Conservation (phyloP, 2,329 filamentous ascomycete genomes). For the Onygenales sp. region DNA sequence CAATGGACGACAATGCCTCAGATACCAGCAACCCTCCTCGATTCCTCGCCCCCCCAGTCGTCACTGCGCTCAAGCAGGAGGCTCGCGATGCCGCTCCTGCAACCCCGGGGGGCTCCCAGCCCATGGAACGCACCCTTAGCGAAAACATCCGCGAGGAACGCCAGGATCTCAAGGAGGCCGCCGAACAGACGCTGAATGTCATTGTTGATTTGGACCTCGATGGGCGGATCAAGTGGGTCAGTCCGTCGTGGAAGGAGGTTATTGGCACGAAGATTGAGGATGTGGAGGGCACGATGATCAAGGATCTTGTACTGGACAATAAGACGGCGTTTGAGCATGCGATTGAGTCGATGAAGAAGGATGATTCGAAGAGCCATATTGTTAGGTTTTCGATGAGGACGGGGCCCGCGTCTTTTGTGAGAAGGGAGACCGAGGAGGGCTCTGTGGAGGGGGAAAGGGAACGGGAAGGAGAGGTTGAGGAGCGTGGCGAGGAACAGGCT, state of each 20-base stretch:
- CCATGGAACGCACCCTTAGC: slow-evolving; percentile 59
- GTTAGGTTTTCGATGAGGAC: slow-evolving; percentile 69
- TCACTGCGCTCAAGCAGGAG: slow-evolving; percentile 36
- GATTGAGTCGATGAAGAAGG: slow-evolving; percentile 79
- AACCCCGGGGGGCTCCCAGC: slow-evolving; percentile 4
- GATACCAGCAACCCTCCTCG: slow-evolving; percentile 14
- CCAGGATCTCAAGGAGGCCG: slow-evolving; percentile 87
- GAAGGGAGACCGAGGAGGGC: slow-evolving; percentile 21
- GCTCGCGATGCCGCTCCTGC: slow-evolving; percentile 23
- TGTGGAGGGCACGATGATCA: slow-evolving; percentile 67
- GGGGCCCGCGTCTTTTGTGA: slow-evolving; percentile 59
- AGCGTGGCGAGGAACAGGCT: slow-evolving; percentile 23
- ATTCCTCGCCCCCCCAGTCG: slow-evolving; percentile 35
- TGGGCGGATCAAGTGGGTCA: slow-evolving; percentile 88
- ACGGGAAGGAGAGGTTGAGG: neutral
- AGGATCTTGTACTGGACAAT: slow-evolving; percentile 72
- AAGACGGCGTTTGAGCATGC: slow-evolving; percentile 71
- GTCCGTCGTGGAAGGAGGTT: slow-evolving; percentile 89
- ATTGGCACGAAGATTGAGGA: slow-evolving; percentile 68
- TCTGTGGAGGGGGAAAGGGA: slow-evolving; percentile 8
- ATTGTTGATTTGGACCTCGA: slow-evolving; percentile 91
- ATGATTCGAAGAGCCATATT: slow-evolving; percentile 87
- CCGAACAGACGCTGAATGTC: slow-evolving; percentile 91
- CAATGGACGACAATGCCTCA: slow-evolving; percentile 34
- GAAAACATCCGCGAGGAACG: slow-evolving; percentile 88